A percentile compares a stretch with the other conserved stretches of the same genome.
These are phyloP conservation scores for Diaporthe humulicola DNA, from an alignment of 2,329 filamentous ascomycete genomes.

Conservation along the genomic window DNA sequence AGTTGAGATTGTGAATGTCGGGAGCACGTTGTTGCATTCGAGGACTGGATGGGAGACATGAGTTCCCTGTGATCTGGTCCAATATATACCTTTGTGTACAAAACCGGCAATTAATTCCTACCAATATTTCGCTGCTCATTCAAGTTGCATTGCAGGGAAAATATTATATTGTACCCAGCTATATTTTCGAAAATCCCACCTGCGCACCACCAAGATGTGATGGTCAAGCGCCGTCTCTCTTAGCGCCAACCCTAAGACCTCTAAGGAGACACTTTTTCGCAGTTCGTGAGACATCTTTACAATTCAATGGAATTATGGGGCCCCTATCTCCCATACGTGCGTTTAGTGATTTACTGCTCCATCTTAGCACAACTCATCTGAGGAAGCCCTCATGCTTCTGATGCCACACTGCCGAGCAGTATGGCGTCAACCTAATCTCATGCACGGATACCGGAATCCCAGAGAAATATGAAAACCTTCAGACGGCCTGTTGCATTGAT, in stretches of 20 bases:
- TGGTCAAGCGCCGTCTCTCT: background rate
- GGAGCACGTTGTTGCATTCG: background rate
- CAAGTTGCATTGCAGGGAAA: background rate
- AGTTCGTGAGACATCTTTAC: too few relatives aligned
- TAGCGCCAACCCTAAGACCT: background rate
- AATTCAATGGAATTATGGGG: background rate
- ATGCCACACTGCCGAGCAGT: background rate
- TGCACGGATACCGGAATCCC: too few relatives aligned
- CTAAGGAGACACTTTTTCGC: background rate
- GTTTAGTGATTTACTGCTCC: too few relatives aligned
- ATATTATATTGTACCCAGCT: background rate
- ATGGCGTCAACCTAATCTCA: too few relatives aligned
- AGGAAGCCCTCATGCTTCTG: background rate
- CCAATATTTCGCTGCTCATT: background rate
- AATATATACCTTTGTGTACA: background rate
- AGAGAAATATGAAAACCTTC: background rate
- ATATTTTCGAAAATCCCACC: background rate
- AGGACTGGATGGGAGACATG: background rate
- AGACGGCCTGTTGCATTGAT: background rate
- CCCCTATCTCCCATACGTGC: background rate
- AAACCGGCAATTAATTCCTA: background rate
- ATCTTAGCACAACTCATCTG: background rate
- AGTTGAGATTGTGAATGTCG: background rate
- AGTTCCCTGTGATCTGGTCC: background rate
- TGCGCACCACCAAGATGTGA: too few relatives aligned